Percentiles rank a stretch among this genome's conserved stretches.
phyloP scores from a whole-genome alignment of 1,139 yeast genomes.

The Blastobotrys apis region DNA sequence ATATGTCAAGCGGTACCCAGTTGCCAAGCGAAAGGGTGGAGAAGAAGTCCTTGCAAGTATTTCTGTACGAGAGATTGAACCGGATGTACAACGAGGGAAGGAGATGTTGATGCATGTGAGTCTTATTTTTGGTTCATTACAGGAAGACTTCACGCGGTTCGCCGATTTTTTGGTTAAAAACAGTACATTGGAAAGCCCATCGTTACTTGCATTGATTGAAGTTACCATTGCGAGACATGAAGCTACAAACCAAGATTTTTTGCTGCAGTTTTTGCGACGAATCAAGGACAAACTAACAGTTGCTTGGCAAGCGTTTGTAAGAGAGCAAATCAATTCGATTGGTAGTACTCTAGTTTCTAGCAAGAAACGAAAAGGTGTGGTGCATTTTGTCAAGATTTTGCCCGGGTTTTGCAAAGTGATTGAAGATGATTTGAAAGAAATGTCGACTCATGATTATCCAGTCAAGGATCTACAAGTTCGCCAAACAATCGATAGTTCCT shows the following conservation, averaged over 20 bases:
- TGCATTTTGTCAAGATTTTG: conserved; percentile 43
- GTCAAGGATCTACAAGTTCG: conserved; percentile 31
- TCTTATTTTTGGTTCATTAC: conserved; percentile 51
- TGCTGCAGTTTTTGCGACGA: conserved; percentile 50
- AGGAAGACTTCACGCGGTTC: conserved; percentile 42
- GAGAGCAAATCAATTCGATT: conserved; percentile 50
- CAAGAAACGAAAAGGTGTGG: conserved; percentile 41
- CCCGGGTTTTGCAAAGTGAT: conserved; percentile 43
- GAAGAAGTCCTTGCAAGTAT: conserved; percentile 29
- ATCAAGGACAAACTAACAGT: conserved; percentile 48
- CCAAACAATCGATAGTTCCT: conserved; percentile 42
- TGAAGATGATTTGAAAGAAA: conserved; percentile 28
- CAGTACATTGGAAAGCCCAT: conserved; percentile 42
- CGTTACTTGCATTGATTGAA: conserved; percentile 42
- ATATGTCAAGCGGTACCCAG: conserved; percentile 43
- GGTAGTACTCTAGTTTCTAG: conserved; percentile 48
- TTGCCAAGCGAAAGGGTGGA: conserved; percentile 30
- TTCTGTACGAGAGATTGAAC: conserved; percentile 40
- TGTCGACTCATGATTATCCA: conserved; percentile 19
- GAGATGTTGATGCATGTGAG: conserved; percentile 51
- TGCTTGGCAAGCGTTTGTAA: conserved; percentile 59
- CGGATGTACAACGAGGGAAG: conserved; percentile 52
- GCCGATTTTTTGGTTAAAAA: conserved; percentile 35
- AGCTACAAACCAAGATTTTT: conserved; percentile 63
- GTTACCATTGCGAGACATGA: conserved; percentile 37